Evolutionary conservation across 2,329 filamentous ascomycete genomes (phyloP).

Genomic region (Xylaria digitata): DNA sequence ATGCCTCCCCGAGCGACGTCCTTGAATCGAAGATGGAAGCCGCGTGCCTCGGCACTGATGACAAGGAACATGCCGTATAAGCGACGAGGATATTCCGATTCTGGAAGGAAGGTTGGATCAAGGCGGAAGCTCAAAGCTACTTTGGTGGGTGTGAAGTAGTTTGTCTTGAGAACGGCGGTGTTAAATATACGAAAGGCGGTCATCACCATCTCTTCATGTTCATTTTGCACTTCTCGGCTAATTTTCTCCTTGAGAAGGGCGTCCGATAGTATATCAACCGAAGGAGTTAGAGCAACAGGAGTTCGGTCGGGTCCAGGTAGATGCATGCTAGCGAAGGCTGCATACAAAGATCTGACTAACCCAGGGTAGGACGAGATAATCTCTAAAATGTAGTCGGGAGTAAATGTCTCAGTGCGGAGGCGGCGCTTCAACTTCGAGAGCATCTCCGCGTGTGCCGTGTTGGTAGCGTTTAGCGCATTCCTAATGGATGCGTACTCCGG

Average conservation of each 20-base stretch:
- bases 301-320: constrained; percentile 67
- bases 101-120: constrained; percentile 87
- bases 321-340: constrained; percentile 91
- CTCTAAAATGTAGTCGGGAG: constrained; percentile 96
- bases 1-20: constrained; percentile 98
- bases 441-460: constrained; percentile 86
- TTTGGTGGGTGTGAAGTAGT: constrained; percentile 97
- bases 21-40: constrained; percentile 96
- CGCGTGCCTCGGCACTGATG: constrained; percentile 94
- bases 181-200: constrained; percentile 97
- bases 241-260: constrained; percentile 80
- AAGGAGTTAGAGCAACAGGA: constrained; percentile 65
- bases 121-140: constrained; percentile 97
- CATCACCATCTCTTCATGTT: constrained; percentile 99
- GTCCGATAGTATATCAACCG: constrained; percentile 78
- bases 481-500: constrained; percentile 91
- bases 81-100: constrained; percentile 91
- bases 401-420: constrained; percentile 95
- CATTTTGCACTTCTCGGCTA: constrained; percentile 82
- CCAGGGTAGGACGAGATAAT: constrained; percentile 93
- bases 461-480: constrained; percentile 81
- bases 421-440: constrained; percentile 95
- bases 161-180: constrained; percentile 91
- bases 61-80: constrained; percentile 99
- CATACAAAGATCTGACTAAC: constrained; percentile 87